Conservation (phyloP, 2,329 filamentous ascomycete genomes). For the Aureobasidium sp. region DNA sequence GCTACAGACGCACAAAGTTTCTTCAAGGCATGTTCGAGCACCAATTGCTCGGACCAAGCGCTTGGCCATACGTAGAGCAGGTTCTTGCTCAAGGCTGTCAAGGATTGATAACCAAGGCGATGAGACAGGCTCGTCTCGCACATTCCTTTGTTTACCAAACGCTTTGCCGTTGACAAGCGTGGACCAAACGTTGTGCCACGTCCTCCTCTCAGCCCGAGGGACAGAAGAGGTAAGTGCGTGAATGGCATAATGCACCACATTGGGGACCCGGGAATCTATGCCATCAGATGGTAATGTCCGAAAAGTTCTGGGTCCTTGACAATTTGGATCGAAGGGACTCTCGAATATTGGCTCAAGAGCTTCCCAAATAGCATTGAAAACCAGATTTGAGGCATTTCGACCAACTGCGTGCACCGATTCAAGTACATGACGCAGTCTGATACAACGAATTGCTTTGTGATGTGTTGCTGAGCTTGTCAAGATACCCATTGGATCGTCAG, state of each 20-base stretch:
- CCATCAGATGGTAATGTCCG: neutral
- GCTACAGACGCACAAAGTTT: neutral
- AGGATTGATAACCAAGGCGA: conserved; percentile 7
- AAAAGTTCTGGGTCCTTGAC: neutral
- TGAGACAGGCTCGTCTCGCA: neutral
- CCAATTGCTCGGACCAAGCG: conserved; percentile 41
- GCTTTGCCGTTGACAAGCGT: conserved; percentile 8
- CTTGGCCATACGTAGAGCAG: conserved; percentile 40
- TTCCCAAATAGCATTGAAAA: conserved; percentile 7
- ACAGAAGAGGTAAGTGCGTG: conserved; percentile 2
- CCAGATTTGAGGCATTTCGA: neutral
- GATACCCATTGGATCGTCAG: neutral
- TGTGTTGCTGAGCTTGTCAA: neutral
- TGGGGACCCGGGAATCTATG: neutral
- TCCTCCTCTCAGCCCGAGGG: neutral
- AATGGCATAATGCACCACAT: neutral
- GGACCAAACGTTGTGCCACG: conserved; percentile 6
- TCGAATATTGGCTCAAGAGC: conserved; percentile 10
- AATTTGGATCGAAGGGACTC: neutral
- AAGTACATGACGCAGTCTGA: neutral
- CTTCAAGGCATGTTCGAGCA: conserved; percentile 32
- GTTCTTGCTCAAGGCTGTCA: conserved; percentile 14
- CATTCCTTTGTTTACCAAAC: conserved; percentile 6
- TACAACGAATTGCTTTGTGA: neutral
- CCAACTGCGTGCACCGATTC: neutral